Evolutionary conservation across 2,329 filamentous ascomycete species (phyloP).

Genomic region (Diaporthe humulicola): DNA sequence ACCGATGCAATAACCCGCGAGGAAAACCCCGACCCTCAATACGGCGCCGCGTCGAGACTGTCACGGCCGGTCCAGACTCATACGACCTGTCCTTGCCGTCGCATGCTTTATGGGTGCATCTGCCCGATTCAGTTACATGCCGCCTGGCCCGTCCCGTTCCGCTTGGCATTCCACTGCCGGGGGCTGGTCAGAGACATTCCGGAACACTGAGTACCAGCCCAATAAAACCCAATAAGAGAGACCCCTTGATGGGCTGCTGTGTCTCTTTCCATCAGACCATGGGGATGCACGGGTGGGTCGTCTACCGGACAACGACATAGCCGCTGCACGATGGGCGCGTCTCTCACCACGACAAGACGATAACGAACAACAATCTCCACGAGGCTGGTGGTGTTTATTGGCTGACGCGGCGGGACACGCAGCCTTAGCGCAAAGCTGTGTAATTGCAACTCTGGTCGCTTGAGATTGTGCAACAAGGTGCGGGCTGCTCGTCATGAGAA

Average conservation of each 20-base stretch:
- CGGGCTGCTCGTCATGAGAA: slow-evolving; percentile 2
- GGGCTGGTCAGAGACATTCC: slow-evolving; percentile 18
- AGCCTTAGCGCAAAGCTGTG: neutral
- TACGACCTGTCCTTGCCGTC: slow-evolving; percentile 24
- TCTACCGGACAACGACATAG: neutral
- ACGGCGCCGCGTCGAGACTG: neutral
- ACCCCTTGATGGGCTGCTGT: slow-evolving; percentile 22
- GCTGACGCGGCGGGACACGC: neutral
- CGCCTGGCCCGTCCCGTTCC: slow-evolving; percentile 26
- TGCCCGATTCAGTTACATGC: slow-evolving; percentile 30
- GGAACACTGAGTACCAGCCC: neutral
- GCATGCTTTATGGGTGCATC: slow-evolving; percentile 27
- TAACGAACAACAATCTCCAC: neutral
- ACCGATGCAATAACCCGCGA: slow-evolving; percentile 10
- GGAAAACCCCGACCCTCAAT: neutral
- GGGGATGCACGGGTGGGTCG: slow-evolving; percentile 14
- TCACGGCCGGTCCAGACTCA: slow-evolving; percentile 9
- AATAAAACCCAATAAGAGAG: neutral
- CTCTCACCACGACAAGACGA: neutral
- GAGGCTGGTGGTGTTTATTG: slow-evolving; percentile 6
- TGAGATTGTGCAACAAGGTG: neutral
- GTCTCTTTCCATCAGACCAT: slow-evolving; percentile 7
- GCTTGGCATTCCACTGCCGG: slow-evolving; percentile 12
- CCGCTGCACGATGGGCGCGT: neutral
- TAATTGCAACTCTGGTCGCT: neutral